Percentiles rank a stretch among this genome's conserved stretches.
Evolutionary conservation across 2,329 filamentous ascomycete genomes (phyloP).

Genomic region (Xylariaceae sp.): DNA sequence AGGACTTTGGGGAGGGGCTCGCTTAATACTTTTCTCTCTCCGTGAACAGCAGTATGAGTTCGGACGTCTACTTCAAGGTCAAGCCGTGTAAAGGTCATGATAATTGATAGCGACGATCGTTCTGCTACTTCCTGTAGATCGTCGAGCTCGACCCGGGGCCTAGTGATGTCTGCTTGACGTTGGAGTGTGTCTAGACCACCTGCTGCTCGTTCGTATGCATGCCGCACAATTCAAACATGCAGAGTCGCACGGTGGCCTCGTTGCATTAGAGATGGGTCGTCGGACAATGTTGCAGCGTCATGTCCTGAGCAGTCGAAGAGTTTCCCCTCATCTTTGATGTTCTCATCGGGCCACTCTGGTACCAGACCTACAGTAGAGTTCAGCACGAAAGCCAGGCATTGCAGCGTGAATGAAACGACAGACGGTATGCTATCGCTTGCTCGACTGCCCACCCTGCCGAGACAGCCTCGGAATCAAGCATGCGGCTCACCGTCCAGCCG

Average conservation of each 20-base stretch:
- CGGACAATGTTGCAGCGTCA: conserved; percentile 3
- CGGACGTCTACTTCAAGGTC: too few species aligned
- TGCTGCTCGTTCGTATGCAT: conserved; percentile 5
- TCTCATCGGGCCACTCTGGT: neutral
- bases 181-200: neutral
- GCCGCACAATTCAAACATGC: conserved; percentile 5
- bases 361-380: neutral
- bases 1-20: conserved; percentile 7
- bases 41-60: too few species aligned
- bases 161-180: neutral
- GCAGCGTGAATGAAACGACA: too few species aligned
- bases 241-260: conserved; percentile 19
- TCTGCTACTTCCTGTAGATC: too few species aligned
- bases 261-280: conserved; percentile 14
- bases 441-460: neutral
- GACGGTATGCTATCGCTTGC: neutral
- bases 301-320: neutral
- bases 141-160: neutral
- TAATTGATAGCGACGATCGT: neutral
- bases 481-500: too few species aligned
- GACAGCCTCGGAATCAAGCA: too few species aligned
- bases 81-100: too few species aligned
- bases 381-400: too few species aligned
- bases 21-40: conserved; percentile 1
- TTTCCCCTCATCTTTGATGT: neutral